These are phyloP conservation scores for Solanum paucissectum DNA, from an alignment of 257 asterid genomes.

Conservation along the genomic window DNA sequence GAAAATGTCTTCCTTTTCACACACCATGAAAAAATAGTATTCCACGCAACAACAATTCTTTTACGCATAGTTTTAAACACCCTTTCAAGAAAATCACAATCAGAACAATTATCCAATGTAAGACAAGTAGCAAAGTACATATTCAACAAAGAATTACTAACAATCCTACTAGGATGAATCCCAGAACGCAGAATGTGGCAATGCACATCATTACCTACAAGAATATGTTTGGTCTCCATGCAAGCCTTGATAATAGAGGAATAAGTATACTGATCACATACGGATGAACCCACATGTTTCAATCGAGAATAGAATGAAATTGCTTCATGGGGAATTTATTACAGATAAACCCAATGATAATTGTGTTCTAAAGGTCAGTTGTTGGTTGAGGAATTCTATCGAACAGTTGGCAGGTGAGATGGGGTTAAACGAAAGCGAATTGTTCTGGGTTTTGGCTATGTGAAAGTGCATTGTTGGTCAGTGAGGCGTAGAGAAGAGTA, in stretches of 20 bases:
- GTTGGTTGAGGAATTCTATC: conserved; percentile 74
- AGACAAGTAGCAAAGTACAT: conserved; percentile 62
- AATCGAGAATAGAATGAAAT: conserved; percentile 46
- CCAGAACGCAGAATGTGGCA: conserved; percentile 50
- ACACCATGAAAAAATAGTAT: conserved; percentile 56
- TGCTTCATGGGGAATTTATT: conserved; percentile 60
- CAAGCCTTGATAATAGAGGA: conserved; percentile 85
- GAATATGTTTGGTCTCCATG: conserved; percentile 45
- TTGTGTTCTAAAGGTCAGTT: conserved; percentile 73
- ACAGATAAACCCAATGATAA: conserved; percentile 66
- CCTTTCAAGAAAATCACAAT: conserved; percentile 36
- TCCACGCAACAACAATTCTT: conserved; percentile 73
- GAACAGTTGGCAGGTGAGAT: conserved; percentile 69
- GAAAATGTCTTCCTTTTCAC: conserved; percentile 29
- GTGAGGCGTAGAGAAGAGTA: conserved; percentile 8
- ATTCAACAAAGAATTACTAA: conserved; percentile 66
- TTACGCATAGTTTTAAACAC: conserved; percentile 51
- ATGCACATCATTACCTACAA: conserved; percentile 63
- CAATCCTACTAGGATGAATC: conserved; percentile 55
- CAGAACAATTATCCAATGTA: conserved; percentile 1
- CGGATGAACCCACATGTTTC: conserved; percentile 12
- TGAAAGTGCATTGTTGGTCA: conserved; percentile 7
- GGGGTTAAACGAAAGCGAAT: conserved; percentile 54
- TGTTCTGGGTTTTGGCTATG: conserved; percentile 33
- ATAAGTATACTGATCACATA: conserved; percentile 61